Base-by-base conservation (phyloP, 2,329 filamentous ascomycete genomes). In the Claviceps sp. region DNA sequence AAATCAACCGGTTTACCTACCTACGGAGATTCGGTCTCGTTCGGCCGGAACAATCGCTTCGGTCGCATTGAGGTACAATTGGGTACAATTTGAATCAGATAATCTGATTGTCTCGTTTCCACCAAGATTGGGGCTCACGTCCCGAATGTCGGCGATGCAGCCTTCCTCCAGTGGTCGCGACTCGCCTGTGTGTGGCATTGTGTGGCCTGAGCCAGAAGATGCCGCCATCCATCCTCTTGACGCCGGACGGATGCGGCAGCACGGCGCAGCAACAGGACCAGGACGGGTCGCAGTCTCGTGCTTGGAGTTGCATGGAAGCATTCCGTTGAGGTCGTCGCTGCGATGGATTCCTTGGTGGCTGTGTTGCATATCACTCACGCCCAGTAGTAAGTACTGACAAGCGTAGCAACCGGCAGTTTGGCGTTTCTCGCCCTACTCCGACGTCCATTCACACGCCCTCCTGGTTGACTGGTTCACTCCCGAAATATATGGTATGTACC, bases 281-380 rank as follows among this genome's bases (percentile, higher is more conserved):
- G n/a, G 39, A 16, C 16, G 14, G n/a, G 38, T 40, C 14, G 38
- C 38, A 40, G 38, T 40, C 39, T 40, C 5, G 39, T 47, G 30
- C 30, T 34, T 11, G 10, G 10, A 34, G 30, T 34, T 34, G 26
- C 26, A 22, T 30, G 37, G 17, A 19, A 24, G 34, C 22, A 46
- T 34, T 46, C 24, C 10, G 4, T 38, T 16, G 17, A 13, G 10
- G 26, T 40, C 26, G 47, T 46, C 44, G 41, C 45, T 46, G 51
- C 47, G n/a, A 41, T 40, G 46, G 22, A 48, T 50, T 47, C 22
- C 44, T n/a, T 48, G 22, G 42, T 53, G 37, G 48, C 39, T 34
- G 24, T 45, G 50, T 45, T 43, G 39, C 46, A 41, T 42, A 46
- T 51, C 48, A 40, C 17, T 45, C 26, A 11, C 47, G 11, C 13